phyloP scores from a whole-genome alignment of 768 basidiomycete species.

The Auriculariales sp. region DNA sequence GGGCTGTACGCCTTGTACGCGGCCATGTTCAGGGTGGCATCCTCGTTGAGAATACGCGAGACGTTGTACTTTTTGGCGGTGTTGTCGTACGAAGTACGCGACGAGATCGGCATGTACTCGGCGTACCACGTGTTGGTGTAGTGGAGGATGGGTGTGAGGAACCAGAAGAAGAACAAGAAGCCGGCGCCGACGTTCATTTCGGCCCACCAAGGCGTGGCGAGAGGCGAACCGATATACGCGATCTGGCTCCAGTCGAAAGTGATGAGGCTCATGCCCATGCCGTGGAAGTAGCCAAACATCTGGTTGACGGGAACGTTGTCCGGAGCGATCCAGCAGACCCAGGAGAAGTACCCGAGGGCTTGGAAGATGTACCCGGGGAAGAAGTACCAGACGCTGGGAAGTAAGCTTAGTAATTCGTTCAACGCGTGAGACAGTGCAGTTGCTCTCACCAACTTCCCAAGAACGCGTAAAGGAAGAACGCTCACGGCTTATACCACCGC shows the following conservation, averaged over 20 bases:
- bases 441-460: constrained; percentile 31
- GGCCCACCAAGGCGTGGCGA: constrained; percentile 20
- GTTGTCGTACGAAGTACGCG: constrained; percentile 44
- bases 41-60: constrained; percentile 34
- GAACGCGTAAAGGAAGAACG: constrained; percentile 45
- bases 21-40: constrained; percentile 27
- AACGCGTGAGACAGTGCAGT: neutral
- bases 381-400: constrained; percentile 27
- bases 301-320: constrained; percentile 54
- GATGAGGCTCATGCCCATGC: constrained; percentile 14
- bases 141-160: constrained; percentile 30
- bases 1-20: constrained; percentile 34
- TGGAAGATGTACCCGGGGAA: constrained; percentile 64
- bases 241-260: constrained; percentile 63
- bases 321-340: constrained; percentile 57
- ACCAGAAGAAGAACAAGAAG: constrained; percentile 25
- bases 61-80: constrained; percentile 44
- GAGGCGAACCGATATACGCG: constrained; percentile 28
- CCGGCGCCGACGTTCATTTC: constrained; percentile 24
- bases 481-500: constrained; percentile 41
- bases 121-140: constrained; percentile 19
- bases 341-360: constrained; percentile 23
- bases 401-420: neutral
- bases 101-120: constrained; percentile 15
- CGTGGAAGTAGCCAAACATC: constrained; percentile 39